Base-by-base conservation (phyloP, 176 grass and related monocot genomes). In the Aegilops bicornis region DNA sequence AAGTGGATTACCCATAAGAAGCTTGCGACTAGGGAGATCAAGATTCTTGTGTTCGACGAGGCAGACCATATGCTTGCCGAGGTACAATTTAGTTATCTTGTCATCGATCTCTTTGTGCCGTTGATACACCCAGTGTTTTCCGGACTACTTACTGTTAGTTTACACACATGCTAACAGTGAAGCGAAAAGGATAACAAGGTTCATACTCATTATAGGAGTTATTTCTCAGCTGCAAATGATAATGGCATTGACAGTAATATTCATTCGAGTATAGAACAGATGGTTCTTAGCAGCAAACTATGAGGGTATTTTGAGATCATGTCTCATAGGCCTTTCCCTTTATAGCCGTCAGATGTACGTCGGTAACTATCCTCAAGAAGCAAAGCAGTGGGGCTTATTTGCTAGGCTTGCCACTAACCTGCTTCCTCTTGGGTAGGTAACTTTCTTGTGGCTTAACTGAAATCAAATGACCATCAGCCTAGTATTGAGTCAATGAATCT, bases 1-100 rank as follows among this genome's bases (percentile, higher is more conserved):
- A 98, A 96, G 62, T 96, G 93, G 96, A 90, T 90, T 66, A 83
- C 33, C 23, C 47, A 74, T 79, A 94, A 78, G 72, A 98, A 96
- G 67, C 63, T 96, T 62, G 35, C 84, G 0, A 98, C 93, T 8
- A 90, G 84, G 71, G 90, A 85, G 24, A 83, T 98, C 77, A 95
- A 92, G 81, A 85, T 98, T 84, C 78, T 98, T 91, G 93, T 95
- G 22, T 98, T 95, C 71, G 93, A 95, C 65, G 93, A 95, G 86
- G 96, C 93, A 12, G 91, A 95, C 42, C 93, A 95, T 77, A 95
- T 95, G 91, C 85, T 95, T 85, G 81, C 89, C 14, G 89, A 98
- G 93, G 93, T 98, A 64, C 65, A 22, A 17, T 71, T 90, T 47
- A 30, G 10, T 50, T 81, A 13, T 39, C 10, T 75, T 80, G 10